Evolutionary conservation across 164 flowering plant genomes (phyloP).

Genomic region (Nelumbo lutea): DNA sequence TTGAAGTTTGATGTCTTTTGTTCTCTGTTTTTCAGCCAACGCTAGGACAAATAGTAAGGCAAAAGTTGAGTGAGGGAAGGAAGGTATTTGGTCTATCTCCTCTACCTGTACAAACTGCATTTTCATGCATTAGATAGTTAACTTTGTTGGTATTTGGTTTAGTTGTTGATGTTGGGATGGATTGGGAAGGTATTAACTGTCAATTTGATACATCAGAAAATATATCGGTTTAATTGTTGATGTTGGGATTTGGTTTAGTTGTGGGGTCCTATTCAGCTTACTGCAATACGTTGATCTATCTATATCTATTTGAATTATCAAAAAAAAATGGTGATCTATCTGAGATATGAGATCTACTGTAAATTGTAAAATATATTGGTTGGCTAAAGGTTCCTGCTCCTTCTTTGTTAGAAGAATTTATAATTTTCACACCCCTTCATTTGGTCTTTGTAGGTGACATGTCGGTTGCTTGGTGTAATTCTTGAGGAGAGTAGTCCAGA

Average conservation of each 20-base stretch:
- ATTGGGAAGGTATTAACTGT: neutral
- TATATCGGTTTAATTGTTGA: too few relatives aligned
- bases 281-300: too few relatives aligned
- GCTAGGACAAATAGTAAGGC: conserved; percentile 77
- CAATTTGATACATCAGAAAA: too few relatives aligned
- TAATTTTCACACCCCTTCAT: neutral
- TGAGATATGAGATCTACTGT: too few relatives aligned
- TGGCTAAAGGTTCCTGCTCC: neutral
- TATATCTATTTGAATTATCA: too few relatives aligned
- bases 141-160: neutral
- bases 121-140: neutral
- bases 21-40: conserved; percentile 61
- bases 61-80: conserved; percentile 86
- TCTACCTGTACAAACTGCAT: neutral
- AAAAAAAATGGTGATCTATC: too few relatives aligned
- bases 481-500: conserved; percentile 88
- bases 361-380: too few relatives aligned
- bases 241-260: too few relatives aligned
- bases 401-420: neutral
- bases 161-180: too few relatives aligned
- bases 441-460: conserved; percentile 58
- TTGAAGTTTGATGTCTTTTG: conserved; percentile 2
- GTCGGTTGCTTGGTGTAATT: conserved; percentile 84
- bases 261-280: too few relatives aligned
- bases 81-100: conserved; percentile 41